Conservation (phyloP, 257 asterid species). For the Penstemon newberryi region DNA sequence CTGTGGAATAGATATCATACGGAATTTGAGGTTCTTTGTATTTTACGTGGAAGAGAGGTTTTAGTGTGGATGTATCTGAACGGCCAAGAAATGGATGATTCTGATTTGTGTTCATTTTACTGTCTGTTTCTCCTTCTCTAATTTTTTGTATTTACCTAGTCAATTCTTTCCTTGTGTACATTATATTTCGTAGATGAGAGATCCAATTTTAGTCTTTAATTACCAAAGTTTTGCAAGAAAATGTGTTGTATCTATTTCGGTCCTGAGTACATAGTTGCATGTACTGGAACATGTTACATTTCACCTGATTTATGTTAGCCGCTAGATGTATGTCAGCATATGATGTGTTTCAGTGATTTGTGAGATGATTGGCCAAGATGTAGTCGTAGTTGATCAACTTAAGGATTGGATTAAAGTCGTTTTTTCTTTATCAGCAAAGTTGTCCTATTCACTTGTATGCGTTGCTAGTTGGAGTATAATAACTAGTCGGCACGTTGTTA, state of each 20-base stretch:
- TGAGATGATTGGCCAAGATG: too few species aligned
- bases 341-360: too few species aligned
- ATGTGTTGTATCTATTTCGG: neutral
- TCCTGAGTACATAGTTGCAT: neutral
- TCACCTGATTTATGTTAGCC: too few species aligned
- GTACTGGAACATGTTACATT: too few species aligned
- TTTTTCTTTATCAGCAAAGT: too few species aligned
- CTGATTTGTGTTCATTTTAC: slow-evolving; percentile 19
- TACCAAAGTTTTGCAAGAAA: slow-evolving; percentile 9
- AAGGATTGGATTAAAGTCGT: too few species aligned
- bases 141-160: slow-evolving; percentile 33
- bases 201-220: neutral
- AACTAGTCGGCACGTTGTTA: too few species aligned
- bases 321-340: too few species aligned
- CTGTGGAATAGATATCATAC: slow-evolving; percentile 32
- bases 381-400: too few species aligned
- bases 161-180: slow-evolving; percentile 21
- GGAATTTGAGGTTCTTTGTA: slow-evolving; percentile 25
- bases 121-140: slow-evolving; percentile 30
- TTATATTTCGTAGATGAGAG: neutral
- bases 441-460: too few species aligned
- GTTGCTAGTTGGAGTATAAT: too few species aligned
- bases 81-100: slow-evolving; percentile 25
- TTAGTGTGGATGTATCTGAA: slow-evolving; percentile 26
- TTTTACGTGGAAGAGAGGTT: slow-evolving; percentile 30